These are phyloP conservation scores for Phaeosphaeriaceae sp. DNA, from an alignment of 2,329 filamentous ascomycete species.

Conservation along the genomic window DNA sequence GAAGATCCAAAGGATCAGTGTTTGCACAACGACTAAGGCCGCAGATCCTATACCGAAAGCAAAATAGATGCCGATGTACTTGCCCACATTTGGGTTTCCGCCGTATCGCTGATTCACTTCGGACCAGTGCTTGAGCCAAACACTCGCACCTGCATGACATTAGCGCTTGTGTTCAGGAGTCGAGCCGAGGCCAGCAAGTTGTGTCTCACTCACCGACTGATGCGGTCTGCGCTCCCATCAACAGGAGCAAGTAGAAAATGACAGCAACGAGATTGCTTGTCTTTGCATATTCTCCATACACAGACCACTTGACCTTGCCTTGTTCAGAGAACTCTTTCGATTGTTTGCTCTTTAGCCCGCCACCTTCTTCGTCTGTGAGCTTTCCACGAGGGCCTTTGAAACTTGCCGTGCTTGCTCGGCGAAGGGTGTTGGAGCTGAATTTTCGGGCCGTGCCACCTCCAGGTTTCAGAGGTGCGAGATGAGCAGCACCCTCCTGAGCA, in stretches of 20 bases:
- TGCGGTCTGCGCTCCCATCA: constrained; percentile 81
- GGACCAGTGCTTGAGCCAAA: constrained; percentile 95
- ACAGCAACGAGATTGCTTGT: constrained; percentile 91
- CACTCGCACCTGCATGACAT: constrained; percentile 68
- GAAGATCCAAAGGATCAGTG: constrained; percentile 97
- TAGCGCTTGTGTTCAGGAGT: constrained; percentile 23
- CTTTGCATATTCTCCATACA: constrained; percentile 94
- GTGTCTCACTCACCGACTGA: constrained; percentile 70
- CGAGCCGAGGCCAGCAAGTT: constrained; percentile 25
- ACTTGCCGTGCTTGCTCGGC: constrained; percentile 89
- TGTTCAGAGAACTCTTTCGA: constrained; percentile 89
- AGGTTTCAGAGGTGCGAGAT: constrained; percentile 76
- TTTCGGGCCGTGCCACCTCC: constrained; percentile 65
- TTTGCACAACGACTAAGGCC: constrained; percentile 85
- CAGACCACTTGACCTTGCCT: constrained; percentile 97
- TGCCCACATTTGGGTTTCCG: constrained; percentile 78
- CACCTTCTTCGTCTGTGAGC: constrained; percentile 79
- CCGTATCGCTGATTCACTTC: constrained; percentile 74
- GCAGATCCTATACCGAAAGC: constrained; percentile 90
- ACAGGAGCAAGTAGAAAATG: constrained; percentile 74
- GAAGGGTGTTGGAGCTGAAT: constrained; percentile 77
- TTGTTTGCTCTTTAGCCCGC: constrained; percentile 78
- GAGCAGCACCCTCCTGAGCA: constrained; percentile 71
- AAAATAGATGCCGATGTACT: constrained; percentile 95
- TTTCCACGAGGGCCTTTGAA: constrained; percentile 88